Base-by-base conservation (phyloP, 2,329 filamentous ascomycete genomes). In the Eurotiales sp. region DNA sequence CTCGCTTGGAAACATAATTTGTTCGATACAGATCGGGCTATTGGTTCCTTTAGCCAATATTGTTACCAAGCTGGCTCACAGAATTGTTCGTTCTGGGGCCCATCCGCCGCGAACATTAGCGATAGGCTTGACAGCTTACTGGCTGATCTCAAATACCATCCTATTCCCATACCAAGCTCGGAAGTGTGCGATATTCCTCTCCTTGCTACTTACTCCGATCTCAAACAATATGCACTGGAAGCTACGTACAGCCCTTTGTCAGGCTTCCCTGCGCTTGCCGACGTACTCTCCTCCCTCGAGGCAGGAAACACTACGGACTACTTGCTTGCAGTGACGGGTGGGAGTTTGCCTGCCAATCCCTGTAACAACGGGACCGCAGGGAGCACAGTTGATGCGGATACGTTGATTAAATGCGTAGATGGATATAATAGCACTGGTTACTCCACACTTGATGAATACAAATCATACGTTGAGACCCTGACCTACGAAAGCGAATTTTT, bases 131-230 rank as follows among this genome's bases (percentile, higher is more conserved):
- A 56, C 17, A 44, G 42, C 8, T 23, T 59, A 12, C 36, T 59
- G 11, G 36, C 32, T 10, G 14, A 46, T 3, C 47, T 59, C 25
- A 55, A 58, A 39, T 53, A 51, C 17, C 42, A 54, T 46, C 57
- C 57, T 2, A 52, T 58, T 15, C 55, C 56, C 6, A 46, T 58
- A n/a, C 29, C 25, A 3, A 51, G 23, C 32, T 44, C 50, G 3
- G 15, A 52, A 17, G 7, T 29, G 5, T 52, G 52, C 32, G 41
- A 46, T 7, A 34, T 56, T 10, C 55, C 56, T 2, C 19, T 53
- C 12, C 22, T 58, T 12, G 56, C 52, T 4, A 58, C 56, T 3
- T 57, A 58, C 37, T 56, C 56, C 1, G 52, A 53, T 3, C 29
- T 58, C 12, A 58, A 58, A 29, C 45, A 57, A 46, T 40, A 49